phyloP scores from a whole-genome alignment of 768 basidiomycete species.

The Amylocystis lapponica region DNA sequence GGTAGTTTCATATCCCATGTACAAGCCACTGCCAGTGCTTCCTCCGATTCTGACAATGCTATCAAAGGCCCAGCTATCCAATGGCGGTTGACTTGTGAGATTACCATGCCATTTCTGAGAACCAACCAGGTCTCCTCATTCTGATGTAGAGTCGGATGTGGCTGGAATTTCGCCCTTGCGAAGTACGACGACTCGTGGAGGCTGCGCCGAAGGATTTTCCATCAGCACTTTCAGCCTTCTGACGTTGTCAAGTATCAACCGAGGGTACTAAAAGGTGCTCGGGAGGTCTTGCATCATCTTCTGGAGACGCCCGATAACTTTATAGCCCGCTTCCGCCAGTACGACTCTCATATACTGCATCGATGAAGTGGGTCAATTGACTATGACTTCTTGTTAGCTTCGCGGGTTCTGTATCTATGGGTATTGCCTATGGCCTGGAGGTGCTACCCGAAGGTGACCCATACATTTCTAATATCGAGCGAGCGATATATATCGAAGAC shows the following conservation, averaged over 20 bases:
- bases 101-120: neutral
- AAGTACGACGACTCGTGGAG: conserved; percentile 39
- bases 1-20: conserved; percentile 2
- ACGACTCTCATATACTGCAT: no score
- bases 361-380: no score
- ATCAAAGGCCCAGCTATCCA: conserved; percentile 13
- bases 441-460: conserved; percentile 36
- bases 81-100: conserved; percentile 24
- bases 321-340: conserved; percentile 33
- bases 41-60: neutral
- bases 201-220: conserved; percentile 36
- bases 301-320: conserved; percentile 35
- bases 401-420: conserved; percentile 35
- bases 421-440: conserved; percentile 42
- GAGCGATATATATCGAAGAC: conserved; percentile 29
- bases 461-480: conserved; percentile 36
- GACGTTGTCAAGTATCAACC: conserved; percentile 29
- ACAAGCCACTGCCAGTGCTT: neutral
- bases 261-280: conserved; percentile 24
- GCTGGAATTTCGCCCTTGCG: conserved; percentile 35
- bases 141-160: conserved; percentile 38
- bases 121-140: no score
- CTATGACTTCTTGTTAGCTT: conserved; percentile 26
- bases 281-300: conserved; percentile 27
- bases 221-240: conserved; percentile 33